Evolutionary conservation across 768 basidiomycete genomes (phyloP).

Genomic region (Pulveroboletus sp.): DNA sequence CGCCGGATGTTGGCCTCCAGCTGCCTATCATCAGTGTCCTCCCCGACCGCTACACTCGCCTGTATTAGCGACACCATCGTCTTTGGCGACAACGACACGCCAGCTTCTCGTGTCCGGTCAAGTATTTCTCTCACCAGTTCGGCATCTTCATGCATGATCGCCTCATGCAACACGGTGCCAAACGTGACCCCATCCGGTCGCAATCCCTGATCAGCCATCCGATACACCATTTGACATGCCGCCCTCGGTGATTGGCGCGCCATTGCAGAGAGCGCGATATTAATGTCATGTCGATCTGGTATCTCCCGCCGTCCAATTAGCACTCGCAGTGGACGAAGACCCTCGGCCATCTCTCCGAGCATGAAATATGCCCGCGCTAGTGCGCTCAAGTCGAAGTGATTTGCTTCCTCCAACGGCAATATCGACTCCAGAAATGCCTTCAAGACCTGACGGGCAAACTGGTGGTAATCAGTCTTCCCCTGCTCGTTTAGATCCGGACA

Average conservation of each 20-base stretch:
- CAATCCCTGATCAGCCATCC: slow-evolving; percentile 46
- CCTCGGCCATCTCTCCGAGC: slow-evolving; percentile 43
- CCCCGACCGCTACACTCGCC: slow-evolving; percentile 30
- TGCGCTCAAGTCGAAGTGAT: slow-evolving; percentile 51
- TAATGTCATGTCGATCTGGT: slow-evolving; percentile 62
- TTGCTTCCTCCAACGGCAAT: slow-evolving; percentile 42
- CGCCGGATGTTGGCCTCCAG: slow-evolving; percentile 35
- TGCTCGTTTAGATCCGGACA: slow-evolving; percentile 1
- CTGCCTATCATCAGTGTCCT: slow-evolving; percentile 23
- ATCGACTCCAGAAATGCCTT: slow-evolving; percentile 39
- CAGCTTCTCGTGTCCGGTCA: slow-evolving; percentile 33
- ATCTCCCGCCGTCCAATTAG: slow-evolving; percentile 45
- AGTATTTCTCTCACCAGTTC: slow-evolving; percentile 43
- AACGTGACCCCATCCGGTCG: slow-evolving; percentile 51
- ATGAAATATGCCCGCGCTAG: slow-evolving; percentile 61
- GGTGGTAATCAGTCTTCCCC: slow-evolving; percentile 11
- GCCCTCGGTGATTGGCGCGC: slow-evolving; percentile 43
- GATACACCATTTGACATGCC: slow-evolving; percentile 45
- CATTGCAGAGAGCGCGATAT: slow-evolving; percentile 54
- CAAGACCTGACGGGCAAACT: slow-evolving; percentile 45
- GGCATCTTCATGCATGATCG: slow-evolving; percentile 41
- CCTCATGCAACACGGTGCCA: slow-evolving; percentile 60
- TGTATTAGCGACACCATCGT: slow-evolving; percentile 47
- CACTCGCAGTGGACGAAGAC: slow-evolving; percentile 43
- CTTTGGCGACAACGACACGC: slow-evolving; percentile 42